Conservation (phyloP, 78 protist species). For the Dictyostelium capitatum region DNA sequence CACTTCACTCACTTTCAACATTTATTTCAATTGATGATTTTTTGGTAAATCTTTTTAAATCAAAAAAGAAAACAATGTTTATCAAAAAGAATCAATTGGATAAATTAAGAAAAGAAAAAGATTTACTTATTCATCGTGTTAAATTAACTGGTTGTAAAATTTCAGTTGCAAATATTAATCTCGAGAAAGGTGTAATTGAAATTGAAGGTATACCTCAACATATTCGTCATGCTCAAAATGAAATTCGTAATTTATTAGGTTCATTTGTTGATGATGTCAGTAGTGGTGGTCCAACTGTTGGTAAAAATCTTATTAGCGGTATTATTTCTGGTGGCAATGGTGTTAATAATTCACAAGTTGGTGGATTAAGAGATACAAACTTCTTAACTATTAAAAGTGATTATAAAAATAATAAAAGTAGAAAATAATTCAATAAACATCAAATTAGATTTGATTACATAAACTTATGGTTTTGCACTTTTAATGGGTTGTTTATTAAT, state of each 20-base stretch:
- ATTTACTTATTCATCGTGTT: background rate
- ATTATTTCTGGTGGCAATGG: too few relatives aligned
- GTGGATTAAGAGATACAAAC: too few relatives aligned
- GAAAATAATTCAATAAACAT: too few relatives aligned
- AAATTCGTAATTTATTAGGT: background rate
- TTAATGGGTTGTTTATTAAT: too few relatives aligned
- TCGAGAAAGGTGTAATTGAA: background rate
- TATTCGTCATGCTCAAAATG: background rate
- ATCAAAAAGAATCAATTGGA: background rate
- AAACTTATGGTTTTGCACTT: too few relatives aligned
- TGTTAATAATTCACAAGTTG: too few relatives aligned
- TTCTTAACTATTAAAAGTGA: too few relatives aligned
- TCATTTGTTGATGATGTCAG: too few relatives aligned
- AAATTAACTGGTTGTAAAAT: constrained; percentile 10
- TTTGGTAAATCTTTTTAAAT: background rate
- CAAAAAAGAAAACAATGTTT: background rate
- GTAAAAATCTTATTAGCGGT: too few relatives aligned
- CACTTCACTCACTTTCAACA: background rate
- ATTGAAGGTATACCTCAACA: background rate
- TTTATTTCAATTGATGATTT: background rate
- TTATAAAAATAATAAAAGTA: too few relatives aligned
- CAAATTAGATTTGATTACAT: too few relatives aligned
- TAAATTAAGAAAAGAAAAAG: background rate
- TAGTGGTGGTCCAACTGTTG: too few relatives aligned
- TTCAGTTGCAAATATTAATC: background rate